phyloP scores from a whole-genome alignment of 495 filamentous ascomycete species.

The Penicillium canariense region DNA sequence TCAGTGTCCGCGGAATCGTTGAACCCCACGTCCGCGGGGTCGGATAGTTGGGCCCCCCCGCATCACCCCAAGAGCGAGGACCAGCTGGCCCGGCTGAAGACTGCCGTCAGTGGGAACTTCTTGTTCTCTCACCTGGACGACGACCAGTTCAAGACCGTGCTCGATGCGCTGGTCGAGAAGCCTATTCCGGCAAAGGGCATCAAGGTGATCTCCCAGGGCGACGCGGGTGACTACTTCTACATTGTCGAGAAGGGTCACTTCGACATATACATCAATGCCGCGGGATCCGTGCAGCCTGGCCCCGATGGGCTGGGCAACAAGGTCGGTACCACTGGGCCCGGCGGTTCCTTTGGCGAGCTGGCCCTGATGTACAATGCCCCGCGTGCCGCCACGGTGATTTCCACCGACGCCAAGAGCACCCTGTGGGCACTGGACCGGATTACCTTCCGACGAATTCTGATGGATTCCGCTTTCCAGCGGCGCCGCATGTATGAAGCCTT shows the following conservation, averaged over 20 bases:
- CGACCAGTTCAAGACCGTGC: constrained; percentile 79
- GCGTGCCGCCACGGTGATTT: constrained; percentile 92
- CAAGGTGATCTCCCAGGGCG: constrained; percentile 95
- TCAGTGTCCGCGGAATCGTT: constrained; percentile 96
- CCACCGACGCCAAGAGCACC: constrained; percentile 71
- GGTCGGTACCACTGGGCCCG: constrained; percentile 78
- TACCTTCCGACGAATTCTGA: constrained; percentile 95
- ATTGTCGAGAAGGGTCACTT: constrained; percentile 90
- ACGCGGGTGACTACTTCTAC: constrained; percentile 97
- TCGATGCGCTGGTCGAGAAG: constrained; percentile 91
- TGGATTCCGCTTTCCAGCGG: constrained; percentile 96
- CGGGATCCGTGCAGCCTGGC: constrained; percentile 78
- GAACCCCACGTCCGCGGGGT: constrained; percentile 76
- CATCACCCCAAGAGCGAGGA: constrained; percentile 77
- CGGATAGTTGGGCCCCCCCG: constrained; percentile 89
- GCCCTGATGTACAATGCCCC: constrained; percentile 99
- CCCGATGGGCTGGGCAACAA: constrained; percentile 79
- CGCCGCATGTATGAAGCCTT: constrained; percentile 96
- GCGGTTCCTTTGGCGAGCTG: constrained; percentile 95
- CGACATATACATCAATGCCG: constrained; percentile 83
- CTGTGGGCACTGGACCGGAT: constrained; percentile 94
- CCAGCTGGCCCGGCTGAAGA: constrained; percentile 73
- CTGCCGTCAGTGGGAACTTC: constrained; percentile 85
- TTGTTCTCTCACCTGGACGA: constrained; percentile 93
- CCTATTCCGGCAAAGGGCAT: constrained; percentile 92